These are phyloP conservation scores for Xylaria grammica DNA, from an alignment of 495 filamentous ascomycete genomes.

Conservation along the genomic window DNA sequence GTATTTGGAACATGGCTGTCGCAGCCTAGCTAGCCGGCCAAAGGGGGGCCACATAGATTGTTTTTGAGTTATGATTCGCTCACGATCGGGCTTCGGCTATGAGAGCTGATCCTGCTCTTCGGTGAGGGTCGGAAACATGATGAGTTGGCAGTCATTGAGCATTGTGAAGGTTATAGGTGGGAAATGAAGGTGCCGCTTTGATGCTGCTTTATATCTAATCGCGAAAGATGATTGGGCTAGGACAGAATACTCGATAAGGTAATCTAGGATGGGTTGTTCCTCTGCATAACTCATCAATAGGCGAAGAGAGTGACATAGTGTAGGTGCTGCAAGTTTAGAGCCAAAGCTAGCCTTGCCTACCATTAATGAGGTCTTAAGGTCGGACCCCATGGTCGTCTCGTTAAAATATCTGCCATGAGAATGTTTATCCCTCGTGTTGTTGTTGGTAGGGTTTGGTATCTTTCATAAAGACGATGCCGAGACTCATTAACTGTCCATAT, in stretches of 20 bases:
- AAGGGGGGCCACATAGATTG: background rate
- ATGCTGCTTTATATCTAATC: background rate
- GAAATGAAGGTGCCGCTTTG: slow-evolving; percentile 7
- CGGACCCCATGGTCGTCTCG: slow-evolving; percentile 2
- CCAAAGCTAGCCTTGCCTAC: background rate
- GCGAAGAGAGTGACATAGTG: background rate
- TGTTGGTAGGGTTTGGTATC: too few relatives aligned
- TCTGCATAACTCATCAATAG: background rate
- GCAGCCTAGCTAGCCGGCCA: slow-evolving; percentile 16
- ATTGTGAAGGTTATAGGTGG: slow-evolving; percentile 9
- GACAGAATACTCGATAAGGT: background rate
- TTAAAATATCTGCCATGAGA: background rate
- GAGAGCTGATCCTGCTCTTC: slow-evolving; percentile 6
- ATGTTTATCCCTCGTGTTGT: background rate
- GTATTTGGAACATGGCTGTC: background rate
- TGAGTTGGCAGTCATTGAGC: slow-evolving; percentile 18
- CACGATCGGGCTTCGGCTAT: background rate
- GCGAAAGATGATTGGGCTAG: background rate
- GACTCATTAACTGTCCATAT: too few relatives aligned
- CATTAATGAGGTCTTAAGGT: slow-evolving; percentile 3
- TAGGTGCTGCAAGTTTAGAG: background rate
- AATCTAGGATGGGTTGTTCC: background rate
- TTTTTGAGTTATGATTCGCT: background rate
- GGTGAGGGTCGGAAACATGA: slow-evolving; percentile 20
- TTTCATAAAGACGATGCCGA: too few relatives aligned